Percentiles rank a stretch among this genome's conserved stretches.
Evolutionary conservation across 2,329 filamentous ascomycete species (phyloP).

Genomic region (Arthrobotrys pseudoclavata): DNA sequence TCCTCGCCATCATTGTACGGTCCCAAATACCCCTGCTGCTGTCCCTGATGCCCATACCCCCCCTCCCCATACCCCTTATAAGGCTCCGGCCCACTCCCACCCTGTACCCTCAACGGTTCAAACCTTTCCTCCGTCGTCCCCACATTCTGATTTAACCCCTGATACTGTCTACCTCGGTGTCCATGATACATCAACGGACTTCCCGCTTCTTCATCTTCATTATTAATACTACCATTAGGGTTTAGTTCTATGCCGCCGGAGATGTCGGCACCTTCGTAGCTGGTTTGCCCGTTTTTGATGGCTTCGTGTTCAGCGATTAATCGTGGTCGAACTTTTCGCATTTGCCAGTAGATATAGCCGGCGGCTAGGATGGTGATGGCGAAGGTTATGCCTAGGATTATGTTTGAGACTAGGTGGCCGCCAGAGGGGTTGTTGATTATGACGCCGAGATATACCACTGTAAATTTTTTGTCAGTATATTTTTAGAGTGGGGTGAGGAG

Average conservation of each 20-base stretch:
- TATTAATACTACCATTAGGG: background rate
- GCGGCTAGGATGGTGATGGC: constrained; percentile 66
- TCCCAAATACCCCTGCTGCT: background rate
- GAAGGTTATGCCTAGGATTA: constrained; percentile 65
- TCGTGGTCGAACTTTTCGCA: constrained; percentile 63
- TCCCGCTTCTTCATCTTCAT: constrained; percentile 30
- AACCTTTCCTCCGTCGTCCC: constrained; percentile 19
- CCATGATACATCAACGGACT: constrained; percentile 40
- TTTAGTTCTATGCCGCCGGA: constrained; percentile 24
- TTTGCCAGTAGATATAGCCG: constrained; percentile 66
- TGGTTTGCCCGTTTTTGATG: constrained; percentile 25
- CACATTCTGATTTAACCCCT: background rate
- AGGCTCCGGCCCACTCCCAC: constrained; percentile 9
- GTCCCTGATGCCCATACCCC: background rate
- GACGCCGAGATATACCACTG: constrained; percentile 67
- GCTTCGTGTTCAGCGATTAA: constrained; percentile 53
- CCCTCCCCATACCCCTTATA: constrained; percentile 15
- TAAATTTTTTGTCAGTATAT: background rate
- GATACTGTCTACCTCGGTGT: background rate
- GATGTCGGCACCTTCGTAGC: constrained; percentile 22
- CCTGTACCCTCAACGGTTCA: constrained; percentile 26
- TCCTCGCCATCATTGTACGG: constrained; percentile 13
- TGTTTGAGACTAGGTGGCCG: constrained; percentile 64
- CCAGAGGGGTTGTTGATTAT: constrained; percentile 61
- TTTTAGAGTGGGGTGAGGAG: background rate